These are phyloP conservation scores for Fraxinus cuspidata DNA, from an alignment of 257 asterid genomes.

Conservation along the genomic window DNA sequence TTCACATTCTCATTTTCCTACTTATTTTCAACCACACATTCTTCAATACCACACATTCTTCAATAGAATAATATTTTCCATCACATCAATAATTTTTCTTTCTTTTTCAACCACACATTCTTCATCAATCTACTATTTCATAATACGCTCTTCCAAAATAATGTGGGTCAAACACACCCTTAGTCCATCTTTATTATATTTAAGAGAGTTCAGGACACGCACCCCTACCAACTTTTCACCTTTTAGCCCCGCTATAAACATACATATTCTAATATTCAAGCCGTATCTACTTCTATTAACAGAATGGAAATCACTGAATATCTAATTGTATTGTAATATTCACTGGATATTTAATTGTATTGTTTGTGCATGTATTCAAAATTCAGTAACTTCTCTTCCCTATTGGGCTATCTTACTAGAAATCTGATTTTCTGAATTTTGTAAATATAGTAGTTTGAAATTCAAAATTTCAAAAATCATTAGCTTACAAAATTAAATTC, in stretches of 20 bases:
- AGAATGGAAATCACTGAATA: neutral
- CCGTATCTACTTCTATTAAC: slow-evolving; percentile 9
- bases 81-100: no score
- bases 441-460: neutral
- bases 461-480: slow-evolving; percentile 2
- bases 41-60: no score
- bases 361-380: slow-evolving; percentile 5
- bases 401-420: slow-evolving; percentile 5
- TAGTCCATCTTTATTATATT: neutral
- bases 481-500: neutral
- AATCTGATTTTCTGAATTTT: slow-evolving; percentile 18
- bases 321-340: neutral
- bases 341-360: neutral
- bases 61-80: no score
- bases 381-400: slow-evolving; percentile 4
- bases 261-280: neutral
- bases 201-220: neutral
- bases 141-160: no score
- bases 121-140: no score
- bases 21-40: no score
- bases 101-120: no score
- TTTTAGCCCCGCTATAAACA: neutral
- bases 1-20: no score
- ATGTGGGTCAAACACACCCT: no score
- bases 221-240: neutral